Base-by-base conservation (phyloP, 2,329 filamentous ascomycete species). In the Fusarium brachygibbosum region DNA sequence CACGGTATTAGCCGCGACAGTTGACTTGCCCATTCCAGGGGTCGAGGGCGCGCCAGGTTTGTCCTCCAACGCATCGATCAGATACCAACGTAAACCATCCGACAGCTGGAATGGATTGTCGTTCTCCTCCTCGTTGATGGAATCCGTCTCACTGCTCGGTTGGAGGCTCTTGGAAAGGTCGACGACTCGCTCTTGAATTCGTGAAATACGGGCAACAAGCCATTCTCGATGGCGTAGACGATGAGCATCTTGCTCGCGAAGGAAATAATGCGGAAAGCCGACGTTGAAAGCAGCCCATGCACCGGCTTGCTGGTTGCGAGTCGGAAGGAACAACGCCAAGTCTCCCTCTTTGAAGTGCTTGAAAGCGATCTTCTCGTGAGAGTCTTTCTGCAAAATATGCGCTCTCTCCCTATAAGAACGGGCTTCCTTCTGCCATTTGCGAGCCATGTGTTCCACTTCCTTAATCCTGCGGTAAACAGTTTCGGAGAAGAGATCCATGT, bases 261-360 rank as follows among this genome's bases (percentile, higher is more conserved):
- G 85, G 82, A 99, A 99, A 82, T 96, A 98, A 78, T 99, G 96
- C 11, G 96, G 96, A 63, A 95, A 97, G 2, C 94, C 95, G 32
- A 99, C 93, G 75, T 99, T 99, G 86, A 99, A 99, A 1, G 96
- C 96, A 7, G 96, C 96, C 96, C 96, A 99, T 1, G 96, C 95
- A 17, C 95, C 92, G 6, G 94, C 96, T 37, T 92, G 93, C 80
- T 98, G 94, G 77, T 98, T 98, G 35, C 95, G 87, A 0, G 96
- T 99, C 0, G 96, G 96, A 40, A 99, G 82, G 82, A 99, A 99
- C 3, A 99, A 81, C 14, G 95, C 96, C 16, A 99, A 85, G 76
- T 99, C 96, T 10, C 96, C 95, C 79, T 98, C 94, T 76, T 98
- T 98, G 83, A 99, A 99, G 51, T 95, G 91, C 64, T 91, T 91